Base-by-base conservation (phyloP, 371 early-diverging fungal genomes). In the Mitosporidium daphniae region DNA sequence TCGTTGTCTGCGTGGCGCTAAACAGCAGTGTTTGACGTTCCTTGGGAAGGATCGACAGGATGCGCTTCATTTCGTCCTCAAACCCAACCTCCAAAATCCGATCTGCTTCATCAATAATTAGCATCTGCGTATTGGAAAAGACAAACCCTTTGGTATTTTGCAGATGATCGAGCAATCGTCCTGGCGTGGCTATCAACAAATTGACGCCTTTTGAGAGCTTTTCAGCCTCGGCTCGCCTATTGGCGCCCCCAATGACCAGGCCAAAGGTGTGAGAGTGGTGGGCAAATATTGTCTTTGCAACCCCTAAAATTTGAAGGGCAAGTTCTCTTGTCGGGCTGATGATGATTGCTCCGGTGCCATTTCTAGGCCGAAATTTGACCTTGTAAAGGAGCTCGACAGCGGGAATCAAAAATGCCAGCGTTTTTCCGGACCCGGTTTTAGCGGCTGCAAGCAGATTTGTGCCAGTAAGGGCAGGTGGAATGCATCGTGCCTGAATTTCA, bases 321-420 rank as follows among this genome's bases (percentile, higher is more conserved):
- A 99, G 56, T 51, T 99, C 99, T 40, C 99, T 64, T 19, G 99
- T 99, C 10, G 99, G 99, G 5, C 86, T 65, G 28, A 99, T 78
- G 31, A 99, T 59, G 25, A 91, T 45, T 11, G 73, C 66, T 27
- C 86, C 86, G 0, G 86, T 84, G 16, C 77, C 93, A 36, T 82
- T 84, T 40, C 84, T 60, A 14, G 86, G 72, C 53, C 82, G 82
- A 34, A 61, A 59, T 40, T 65, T 61, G 12, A 73, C 48, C 31
- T 51, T 63, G 32, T 54, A 50, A 15, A 91, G 48, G 29, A 74
- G 37, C 38, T 91, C 82, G 21, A 95, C 48, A 8, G 80, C 77
- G 20, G 95, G 95, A 17, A 98, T 58, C 38, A 93, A 44, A 48
- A 93, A 94, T 7, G 94, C 70, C 22, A 95, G 55, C 7, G 99